Conservation (phyloP, 75 land plant genomes). For the Cryptomeria japonica region DNA sequence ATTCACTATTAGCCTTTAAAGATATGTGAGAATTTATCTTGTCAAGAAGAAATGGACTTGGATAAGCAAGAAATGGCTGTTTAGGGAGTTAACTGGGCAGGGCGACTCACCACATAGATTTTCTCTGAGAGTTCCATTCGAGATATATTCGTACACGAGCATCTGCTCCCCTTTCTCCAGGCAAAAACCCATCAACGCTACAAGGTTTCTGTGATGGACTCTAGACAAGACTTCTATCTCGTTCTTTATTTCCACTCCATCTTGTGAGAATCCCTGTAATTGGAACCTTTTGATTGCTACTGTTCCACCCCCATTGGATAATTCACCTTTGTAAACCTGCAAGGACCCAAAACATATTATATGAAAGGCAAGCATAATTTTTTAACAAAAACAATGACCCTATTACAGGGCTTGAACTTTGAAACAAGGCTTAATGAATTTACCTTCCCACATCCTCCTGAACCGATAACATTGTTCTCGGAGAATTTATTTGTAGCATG, state of each 20-base stretch:
- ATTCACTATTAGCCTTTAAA: too few species aligned
- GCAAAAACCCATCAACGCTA: constrained; percentile 39
- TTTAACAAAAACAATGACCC: background rate
- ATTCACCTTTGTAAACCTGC: too few species aligned
- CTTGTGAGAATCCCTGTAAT: too few species aligned
- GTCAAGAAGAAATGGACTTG: background rate
- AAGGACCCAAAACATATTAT: too few species aligned
- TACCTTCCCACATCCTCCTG: constrained; percentile 57
- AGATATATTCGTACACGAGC: constrained; percentile 46
- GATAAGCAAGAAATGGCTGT: background rate
- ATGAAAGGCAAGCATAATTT: background rate
- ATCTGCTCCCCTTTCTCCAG: constrained; percentile 40
- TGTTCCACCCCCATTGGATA: too few species aligned
- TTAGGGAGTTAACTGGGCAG: background rate
- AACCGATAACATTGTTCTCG: constrained; percentile 36
- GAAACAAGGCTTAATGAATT: constrained; percentile 64
- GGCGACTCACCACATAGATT: constrained; percentile 21
- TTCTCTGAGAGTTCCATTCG: constrained; percentile 26
- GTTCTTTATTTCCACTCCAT: constrained; percentile 22
- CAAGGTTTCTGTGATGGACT: constrained; percentile 36
- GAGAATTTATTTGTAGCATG: constrained; percentile 40
- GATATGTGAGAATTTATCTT: too few species aligned
- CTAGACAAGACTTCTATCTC: constrained; percentile 43
- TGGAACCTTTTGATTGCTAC: too few species aligned
- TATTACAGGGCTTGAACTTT: constrained; percentile 10